Evolutionary conservation across 768 basidiomycete genomes (phyloP).

Genomic region (Cyathus striatus): DNA sequence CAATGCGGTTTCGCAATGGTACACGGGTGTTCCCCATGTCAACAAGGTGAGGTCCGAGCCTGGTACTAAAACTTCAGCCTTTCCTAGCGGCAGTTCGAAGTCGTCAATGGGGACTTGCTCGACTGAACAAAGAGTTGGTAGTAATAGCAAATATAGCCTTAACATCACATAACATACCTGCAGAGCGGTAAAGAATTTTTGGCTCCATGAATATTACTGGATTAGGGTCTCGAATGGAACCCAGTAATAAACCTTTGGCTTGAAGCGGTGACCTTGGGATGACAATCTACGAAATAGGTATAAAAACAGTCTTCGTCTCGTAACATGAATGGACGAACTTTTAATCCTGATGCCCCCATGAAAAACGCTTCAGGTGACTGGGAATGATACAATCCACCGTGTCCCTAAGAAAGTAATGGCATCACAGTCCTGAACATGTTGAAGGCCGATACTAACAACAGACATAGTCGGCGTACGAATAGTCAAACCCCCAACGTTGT

Average conservation of each 20-base stretch:
- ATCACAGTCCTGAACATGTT: not conserved
- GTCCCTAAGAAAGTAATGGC: conserved; percentile 34
- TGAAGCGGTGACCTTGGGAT: conserved; percentile 93
- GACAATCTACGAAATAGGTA: conserved; percentile 48
- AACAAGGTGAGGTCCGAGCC: conserved; percentile 87
- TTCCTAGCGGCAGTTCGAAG: conserved; percentile 76
- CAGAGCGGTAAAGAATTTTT: conserved; percentile 87
- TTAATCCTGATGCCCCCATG: conserved; percentile 84
- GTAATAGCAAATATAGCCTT: not conserved
- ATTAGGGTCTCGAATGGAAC: conserved; percentile 87
- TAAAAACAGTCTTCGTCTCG: not conserved
- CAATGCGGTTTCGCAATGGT: conserved; percentile 83
- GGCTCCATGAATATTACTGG: conserved; percentile 97
- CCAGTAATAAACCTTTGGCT: conserved; percentile 88
- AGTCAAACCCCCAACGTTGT: conserved; percentile 77
- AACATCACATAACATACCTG: conserved; percentile 38
- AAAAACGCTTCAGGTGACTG: conserved; percentile 96
- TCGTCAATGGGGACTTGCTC: conserved; percentile 93
- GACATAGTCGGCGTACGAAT: conserved; percentile 87
- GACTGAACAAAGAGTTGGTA: conserved; percentile 33
- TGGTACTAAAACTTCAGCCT: conserved; percentile 67
- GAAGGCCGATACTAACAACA: conserved; percentile 48
- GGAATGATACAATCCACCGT: conserved; percentile 91
- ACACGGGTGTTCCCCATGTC: conserved; percentile 92
- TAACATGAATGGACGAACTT: conserved; percentile 39